phyloP scores from a whole-genome alignment of 108 stramenopile genomes.

The Skeletonema costatum region DNA sequence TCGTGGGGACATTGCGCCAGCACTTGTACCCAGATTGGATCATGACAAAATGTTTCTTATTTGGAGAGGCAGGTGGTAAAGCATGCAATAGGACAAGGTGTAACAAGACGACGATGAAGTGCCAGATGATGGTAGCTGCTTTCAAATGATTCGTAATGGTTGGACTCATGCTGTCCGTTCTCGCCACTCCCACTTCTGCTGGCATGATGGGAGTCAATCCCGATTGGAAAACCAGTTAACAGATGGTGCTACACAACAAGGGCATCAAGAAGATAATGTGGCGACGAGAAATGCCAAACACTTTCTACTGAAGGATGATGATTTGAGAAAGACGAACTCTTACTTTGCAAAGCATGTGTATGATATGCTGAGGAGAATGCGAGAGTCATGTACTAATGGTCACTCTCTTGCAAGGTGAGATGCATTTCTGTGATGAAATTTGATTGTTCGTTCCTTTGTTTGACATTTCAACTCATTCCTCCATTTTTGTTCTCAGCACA shows the following conservation, averaged over 20 bases:
- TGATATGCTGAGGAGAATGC: constrained; percentile 62
- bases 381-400: constrained; percentile 63
- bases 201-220: constrained; percentile 75
- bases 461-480: neutral
- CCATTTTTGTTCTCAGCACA: neutral
- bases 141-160: constrained; percentile 39
- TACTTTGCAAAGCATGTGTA: constrained; percentile 51
- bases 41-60: constrained; percentile 32
- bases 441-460: neutral
- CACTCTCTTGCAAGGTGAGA: constrained; percentile 65
- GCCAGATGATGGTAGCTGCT: constrained; percentile 37
- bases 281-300: constrained; percentile 33
- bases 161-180: constrained; percentile 61
- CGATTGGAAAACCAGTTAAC: constrained; percentile 17
- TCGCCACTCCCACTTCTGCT: constrained; percentile 77
- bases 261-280: constrained; percentile 46
- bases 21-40: constrained; percentile 30
- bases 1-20: constrained; percentile 23
- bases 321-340: constrained; percentile 25
- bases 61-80: constrained; percentile 7
- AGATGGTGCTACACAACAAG: constrained; percentile 6
- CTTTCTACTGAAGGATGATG: constrained; percentile 33
- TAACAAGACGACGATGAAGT: constrained; percentile 21
- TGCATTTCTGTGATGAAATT: neutral
- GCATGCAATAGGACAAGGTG: constrained; percentile 22